Evolutionary conservation across 805 yeast species (phyloP).

Genomic region (Isabelozyma rhagii): DNA sequence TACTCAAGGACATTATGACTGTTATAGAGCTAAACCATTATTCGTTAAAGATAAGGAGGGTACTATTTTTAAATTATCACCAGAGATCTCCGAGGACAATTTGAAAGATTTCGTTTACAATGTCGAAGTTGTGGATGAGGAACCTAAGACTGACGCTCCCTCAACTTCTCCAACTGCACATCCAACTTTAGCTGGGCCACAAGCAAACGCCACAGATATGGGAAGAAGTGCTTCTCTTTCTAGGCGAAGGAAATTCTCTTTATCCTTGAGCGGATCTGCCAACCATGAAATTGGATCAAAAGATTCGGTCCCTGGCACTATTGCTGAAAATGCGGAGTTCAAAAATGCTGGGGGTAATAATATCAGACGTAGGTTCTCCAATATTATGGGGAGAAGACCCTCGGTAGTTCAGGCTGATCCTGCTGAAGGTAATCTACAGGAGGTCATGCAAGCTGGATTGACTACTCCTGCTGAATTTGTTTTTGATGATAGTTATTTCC

Average conservation of each 20-base stretch:
- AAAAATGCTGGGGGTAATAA: slow-evolving; percentile 18
- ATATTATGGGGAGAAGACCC: slow-evolving; percentile 42
- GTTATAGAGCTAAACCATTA: slow-evolving; percentile 74
- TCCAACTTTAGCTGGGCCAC: slow-evolving; percentile 11
- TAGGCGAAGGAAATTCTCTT: slow-evolving; percentile 3
- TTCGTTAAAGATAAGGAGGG: slow-evolving; percentile 46
- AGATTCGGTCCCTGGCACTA: neutral
- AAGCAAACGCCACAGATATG: neutral
- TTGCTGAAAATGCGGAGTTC: slow-evolving; percentile 10
- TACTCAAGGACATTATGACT: slow-evolving; percentile 85
- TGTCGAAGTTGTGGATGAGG: slow-evolving; percentile 1
- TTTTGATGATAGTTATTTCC: slow-evolving; percentile 33
- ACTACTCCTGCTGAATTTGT: slow-evolving; percentile 41
- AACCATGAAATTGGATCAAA: neutral
- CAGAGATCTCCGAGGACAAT: slow-evolving; percentile 32
- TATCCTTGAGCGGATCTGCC: slow-evolving; percentile 1
- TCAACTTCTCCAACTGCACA: neutral
- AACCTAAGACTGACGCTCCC: neutral
- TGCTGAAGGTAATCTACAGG: slow-evolving; percentile 31
- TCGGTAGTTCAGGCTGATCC: slow-evolving; percentile 39
- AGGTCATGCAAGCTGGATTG: slow-evolving; percentile 35
- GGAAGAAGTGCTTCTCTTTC: neutral
- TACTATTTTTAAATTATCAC: slow-evolving; percentile 36
- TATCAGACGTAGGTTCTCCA: slow-evolving; percentile 33
- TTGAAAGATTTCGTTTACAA: slow-evolving; percentile 10